These are phyloP conservation scores for Torulaspora maleeae DNA, from an alignment of 805 yeast species.

Conservation along the genomic window DNA sequence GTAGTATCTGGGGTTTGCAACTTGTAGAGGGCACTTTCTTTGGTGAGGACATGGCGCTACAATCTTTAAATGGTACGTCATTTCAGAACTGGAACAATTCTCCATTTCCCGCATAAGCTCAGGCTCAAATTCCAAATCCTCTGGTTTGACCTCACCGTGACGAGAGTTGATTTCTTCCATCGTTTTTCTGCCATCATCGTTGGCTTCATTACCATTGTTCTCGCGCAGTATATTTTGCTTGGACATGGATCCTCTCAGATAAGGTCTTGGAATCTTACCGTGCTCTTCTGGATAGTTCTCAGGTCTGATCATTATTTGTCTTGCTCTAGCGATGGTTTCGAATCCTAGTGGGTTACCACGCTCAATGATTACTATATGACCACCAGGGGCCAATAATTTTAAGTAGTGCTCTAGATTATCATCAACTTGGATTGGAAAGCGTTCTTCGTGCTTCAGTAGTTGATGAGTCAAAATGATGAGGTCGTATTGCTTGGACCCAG, in stretches of 20 bases:
- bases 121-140: constrained; percentile 47
- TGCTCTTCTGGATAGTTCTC: constrained; percentile 52
- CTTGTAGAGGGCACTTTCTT: constrained; percentile 77
- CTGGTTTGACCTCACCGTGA: constrained; percentile 41
- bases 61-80: constrained; percentile 54
- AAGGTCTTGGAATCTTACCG: constrained; percentile 68
- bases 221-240: constrained; percentile 19
- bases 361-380: constrained; percentile 74
- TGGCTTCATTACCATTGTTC: background rate
- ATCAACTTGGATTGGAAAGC: constrained; percentile 73
- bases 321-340: constrained; percentile 82
- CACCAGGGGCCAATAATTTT: constrained; percentile 65
- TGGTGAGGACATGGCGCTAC: constrained; percentile 93
- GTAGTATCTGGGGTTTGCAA: constrained; percentile 65
- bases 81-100: constrained; percentile 8
- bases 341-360: constrained; percentile 88
- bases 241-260: constrained; percentile 46
- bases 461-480: constrained; percentile 81
- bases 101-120: constrained; percentile 32
- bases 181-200: constrained; percentile 3
- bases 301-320: constrained; percentile 88
- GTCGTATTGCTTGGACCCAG: constrained; percentile 57
- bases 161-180: constrained; percentile 21
- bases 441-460: constrained; percentile 52
- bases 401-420: constrained; percentile 55